phyloP scores from a whole-genome alignment of 495 filamentous ascomycete genomes.

The Penicillium longicatenatum region DNA sequence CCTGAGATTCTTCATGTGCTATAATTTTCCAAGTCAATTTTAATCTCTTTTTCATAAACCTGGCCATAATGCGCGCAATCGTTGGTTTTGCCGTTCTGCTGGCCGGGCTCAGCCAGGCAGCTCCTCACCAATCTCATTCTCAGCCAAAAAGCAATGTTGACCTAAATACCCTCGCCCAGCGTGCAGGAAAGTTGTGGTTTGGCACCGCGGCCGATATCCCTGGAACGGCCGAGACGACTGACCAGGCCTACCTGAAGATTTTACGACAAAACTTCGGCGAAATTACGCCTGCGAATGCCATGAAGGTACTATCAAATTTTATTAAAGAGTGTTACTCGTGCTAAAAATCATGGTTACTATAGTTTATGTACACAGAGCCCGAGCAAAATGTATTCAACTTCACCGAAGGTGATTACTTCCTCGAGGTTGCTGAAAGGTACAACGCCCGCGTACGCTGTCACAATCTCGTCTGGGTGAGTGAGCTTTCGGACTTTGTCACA shows the following conservation, averaged over 20 bases:
- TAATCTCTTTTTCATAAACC: too few species aligned
- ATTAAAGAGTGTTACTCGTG: neutral
- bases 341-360: neutral
- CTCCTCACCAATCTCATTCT: too few species aligned
- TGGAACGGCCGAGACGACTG: slow-evolving; percentile 19
- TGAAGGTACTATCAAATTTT: slow-evolving; percentile 37
- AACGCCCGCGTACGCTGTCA: slow-evolving; percentile 56
- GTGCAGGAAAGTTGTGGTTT: slow-evolving; percentile 21
- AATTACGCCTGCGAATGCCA: slow-evolving; percentile 55
- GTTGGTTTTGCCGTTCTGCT: too few species aligned
- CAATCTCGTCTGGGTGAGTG: slow-evolving; percentile 58
- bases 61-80: too few species aligned
- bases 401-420: slow-evolving; percentile 46
- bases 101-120: too few species aligned
- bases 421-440: slow-evolving; percentile 43
- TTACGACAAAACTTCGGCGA: slow-evolving; percentile 51
- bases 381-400: slow-evolving; percentile 49
- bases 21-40: too few species aligned
- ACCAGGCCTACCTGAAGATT: slow-evolving; percentile 21
- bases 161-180: slow-evolving; percentile 26
- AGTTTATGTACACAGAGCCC: slow-evolving; percentile 47
- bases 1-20: too few species aligned
- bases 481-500: slow-evolving; percentile 54
- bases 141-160: neutral
- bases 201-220: slow-evolving; percentile 28